Evolutionary conservation across 1,284 basidiomycete genomes (phyloP).

Genomic region (Papiliotrema terrestris): DNA sequence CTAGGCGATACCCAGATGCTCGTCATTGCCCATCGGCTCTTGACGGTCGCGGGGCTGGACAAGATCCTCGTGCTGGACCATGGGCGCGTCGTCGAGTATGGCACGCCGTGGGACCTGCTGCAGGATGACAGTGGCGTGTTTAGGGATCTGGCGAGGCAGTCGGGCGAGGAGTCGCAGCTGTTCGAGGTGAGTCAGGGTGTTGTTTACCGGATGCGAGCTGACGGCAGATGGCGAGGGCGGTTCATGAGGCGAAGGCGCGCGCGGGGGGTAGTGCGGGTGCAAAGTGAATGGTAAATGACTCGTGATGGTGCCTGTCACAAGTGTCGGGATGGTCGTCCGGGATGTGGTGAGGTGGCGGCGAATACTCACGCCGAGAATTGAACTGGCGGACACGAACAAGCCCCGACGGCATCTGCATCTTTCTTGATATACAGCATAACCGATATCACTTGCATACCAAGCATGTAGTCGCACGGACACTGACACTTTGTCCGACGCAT

Average conservation of each 20-base stretch:
- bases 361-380: no score
- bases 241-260: constrained; percentile 4
- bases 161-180: constrained; percentile 47
- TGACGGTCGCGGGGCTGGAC: constrained; percentile 52
- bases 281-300: background rate
- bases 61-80: constrained; percentile 54
- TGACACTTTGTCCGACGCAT: constrained; percentile 77
- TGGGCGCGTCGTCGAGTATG: constrained; percentile 53
- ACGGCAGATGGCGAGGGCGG: constrained; percentile 4
- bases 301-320: no score
- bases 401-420: background rate
- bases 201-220: background rate
- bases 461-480: background rate
- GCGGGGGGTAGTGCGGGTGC: background rate
- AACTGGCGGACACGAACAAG: no score
- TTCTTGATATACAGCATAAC: background rate
- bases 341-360: no score
- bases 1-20: constrained; percentile 49
- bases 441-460: background rate
- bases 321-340: background rate
- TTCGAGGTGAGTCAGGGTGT: constrained; percentile 31
- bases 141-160: constrained; percentile 47
- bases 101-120: constrained; percentile 51
- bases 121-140: constrained; percentile 45
- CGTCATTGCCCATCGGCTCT: constrained; percentile 53